These are phyloP conservation scores for Candida sojae DNA, from an alignment of 1,139 yeast genomes.

Conservation along the genomic window DNA sequence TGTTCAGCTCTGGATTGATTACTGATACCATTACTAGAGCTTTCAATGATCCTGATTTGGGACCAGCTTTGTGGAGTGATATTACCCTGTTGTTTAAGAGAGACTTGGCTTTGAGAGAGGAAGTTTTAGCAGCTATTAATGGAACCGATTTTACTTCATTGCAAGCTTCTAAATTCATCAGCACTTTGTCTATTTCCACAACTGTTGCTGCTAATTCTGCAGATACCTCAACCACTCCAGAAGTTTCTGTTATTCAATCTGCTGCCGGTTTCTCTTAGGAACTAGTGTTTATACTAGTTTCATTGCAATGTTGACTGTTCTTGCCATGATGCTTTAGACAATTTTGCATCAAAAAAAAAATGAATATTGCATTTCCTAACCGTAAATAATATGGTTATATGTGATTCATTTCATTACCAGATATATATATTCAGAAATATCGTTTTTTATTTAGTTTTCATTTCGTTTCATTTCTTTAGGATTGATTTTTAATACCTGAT, in stretches of 20 bases:
- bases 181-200: too few relatives aligned
- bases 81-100: slow-evolving; percentile 10
- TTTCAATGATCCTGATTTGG: slow-evolving; percentile 25
- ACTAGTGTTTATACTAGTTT: slow-evolving; percentile 11
- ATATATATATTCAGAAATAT: too few relatives aligned
- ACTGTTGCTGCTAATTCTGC: slow-evolving; percentile 5
- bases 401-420: too few relatives aligned
- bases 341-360: not conserved
- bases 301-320: slow-evolving; percentile 13
- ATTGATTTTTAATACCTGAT: too few relatives aligned
- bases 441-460: too few relatives aligned
- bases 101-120: slow-evolving; percentile 9
- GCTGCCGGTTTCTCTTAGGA: slow-evolving; percentile 10
- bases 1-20: slow-evolving; percentile 29
- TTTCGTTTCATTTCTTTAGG: too few relatives aligned
- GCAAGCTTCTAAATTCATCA: not conserved
- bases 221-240: slow-evolving; percentile 3
- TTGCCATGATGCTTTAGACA: slow-evolving; percentile 11
- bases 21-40: slow-evolving; percentile 27
- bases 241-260: slow-evolving; percentile 7
- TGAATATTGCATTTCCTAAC: too few relatives aligned
- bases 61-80: slow-evolving; percentile 19
- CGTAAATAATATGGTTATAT: not conserved
- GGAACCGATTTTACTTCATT: slow-evolving; percentile 1
- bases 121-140: not conserved